Conservation (phyloP, 148 eudicot species). For the Rhododendron williamsianum region DNA sequence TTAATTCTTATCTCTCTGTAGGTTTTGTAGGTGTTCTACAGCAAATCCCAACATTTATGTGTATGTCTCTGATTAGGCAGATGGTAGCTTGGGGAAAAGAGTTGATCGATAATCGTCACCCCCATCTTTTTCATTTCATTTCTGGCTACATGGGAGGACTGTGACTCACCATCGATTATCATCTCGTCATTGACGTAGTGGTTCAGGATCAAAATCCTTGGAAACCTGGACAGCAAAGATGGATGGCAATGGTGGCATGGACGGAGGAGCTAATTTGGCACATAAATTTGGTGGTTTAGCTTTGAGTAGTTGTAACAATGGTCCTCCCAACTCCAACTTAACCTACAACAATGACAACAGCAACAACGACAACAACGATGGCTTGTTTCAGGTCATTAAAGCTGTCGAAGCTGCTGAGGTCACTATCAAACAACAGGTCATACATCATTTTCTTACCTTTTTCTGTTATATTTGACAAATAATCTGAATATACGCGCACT, state of each 20-base stretch:
- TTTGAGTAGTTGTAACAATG: conserved; percentile 7
- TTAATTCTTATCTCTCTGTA: neutral
- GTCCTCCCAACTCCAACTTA: conserved; percentile 4
- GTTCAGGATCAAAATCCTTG: neutral
- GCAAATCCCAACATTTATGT: neutral
- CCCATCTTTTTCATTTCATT: neutral
- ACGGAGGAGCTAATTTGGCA: conserved; percentile 24
- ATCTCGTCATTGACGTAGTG: neutral
- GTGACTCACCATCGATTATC: neutral
- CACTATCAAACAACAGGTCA: conserved; percentile 45
- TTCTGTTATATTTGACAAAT: neutral
- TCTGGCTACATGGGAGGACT: neutral
- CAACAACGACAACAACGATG: conserved; percentile 23
- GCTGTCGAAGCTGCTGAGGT: conserved; percentile 62
- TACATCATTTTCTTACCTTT: neutral
- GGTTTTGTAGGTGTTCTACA: neutral
- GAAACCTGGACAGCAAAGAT: conserved; percentile 8
- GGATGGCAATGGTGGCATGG: conserved; percentile 15
- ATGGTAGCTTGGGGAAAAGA: neutral
- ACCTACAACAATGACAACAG: conserved; percentile 8
- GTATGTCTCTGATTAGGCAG: neutral
- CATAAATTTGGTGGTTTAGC: conserved; percentile 20
- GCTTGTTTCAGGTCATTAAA: conserved; percentile 48
- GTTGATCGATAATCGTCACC: neutral
- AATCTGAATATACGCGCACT: neutral